phyloP scores from a whole-genome alignment of 768 basidiomycete genomes.

The Hebeloma cylindrosporum region DNA sequence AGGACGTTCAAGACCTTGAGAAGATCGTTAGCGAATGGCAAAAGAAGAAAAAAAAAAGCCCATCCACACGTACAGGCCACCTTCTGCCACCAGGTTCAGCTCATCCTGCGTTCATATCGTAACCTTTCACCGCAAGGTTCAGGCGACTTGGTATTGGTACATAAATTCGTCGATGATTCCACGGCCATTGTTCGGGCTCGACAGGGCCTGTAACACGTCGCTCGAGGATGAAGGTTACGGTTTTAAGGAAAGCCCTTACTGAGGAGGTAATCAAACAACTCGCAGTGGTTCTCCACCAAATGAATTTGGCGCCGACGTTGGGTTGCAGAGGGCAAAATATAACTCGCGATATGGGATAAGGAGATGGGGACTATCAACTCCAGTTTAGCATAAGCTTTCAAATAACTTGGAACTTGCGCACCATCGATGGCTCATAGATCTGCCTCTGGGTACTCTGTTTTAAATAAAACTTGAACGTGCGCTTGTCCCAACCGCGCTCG shows the following conservation, averaged over 20 bases:
- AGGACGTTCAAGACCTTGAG: conserved; percentile 92
- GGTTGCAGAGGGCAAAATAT: conserved; percentile 91
- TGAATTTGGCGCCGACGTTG: conserved; percentile 97
- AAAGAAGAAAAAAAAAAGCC: conserved; percentile 4
- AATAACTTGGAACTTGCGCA: conserved; percentile 33
- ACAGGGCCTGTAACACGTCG: conserved; percentile 80
- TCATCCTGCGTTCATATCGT: conserved; percentile 91
- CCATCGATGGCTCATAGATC: conserved; percentile 93
- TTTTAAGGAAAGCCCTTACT: conserved; percentile 50
- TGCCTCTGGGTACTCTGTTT: conserved; percentile 96
- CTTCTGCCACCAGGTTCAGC: conserved; percentile 75
- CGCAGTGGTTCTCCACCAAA: conserved; percentile 97
- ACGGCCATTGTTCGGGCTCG: conserved; percentile 92
- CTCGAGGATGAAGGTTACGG: neutral
- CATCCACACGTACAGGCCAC: conserved; percentile 60
- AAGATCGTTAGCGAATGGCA: neutral
- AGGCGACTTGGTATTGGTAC: conserved; percentile 97
- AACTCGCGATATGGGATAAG: conserved; percentile 95
- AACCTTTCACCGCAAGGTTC: conserved; percentile 84
- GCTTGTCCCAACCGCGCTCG: conserved; percentile 95
- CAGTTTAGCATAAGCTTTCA: neutral
- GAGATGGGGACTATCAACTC: conserved; percentile 75
- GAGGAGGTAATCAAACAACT: conserved; percentile 95
- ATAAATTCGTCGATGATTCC: conserved; percentile 99
- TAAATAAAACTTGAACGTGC: conserved; percentile 96